Evolutionary conservation across 306 rosid genomes (phyloP).

Genomic region (Psophocarpus tetragonolobus): DNA sequence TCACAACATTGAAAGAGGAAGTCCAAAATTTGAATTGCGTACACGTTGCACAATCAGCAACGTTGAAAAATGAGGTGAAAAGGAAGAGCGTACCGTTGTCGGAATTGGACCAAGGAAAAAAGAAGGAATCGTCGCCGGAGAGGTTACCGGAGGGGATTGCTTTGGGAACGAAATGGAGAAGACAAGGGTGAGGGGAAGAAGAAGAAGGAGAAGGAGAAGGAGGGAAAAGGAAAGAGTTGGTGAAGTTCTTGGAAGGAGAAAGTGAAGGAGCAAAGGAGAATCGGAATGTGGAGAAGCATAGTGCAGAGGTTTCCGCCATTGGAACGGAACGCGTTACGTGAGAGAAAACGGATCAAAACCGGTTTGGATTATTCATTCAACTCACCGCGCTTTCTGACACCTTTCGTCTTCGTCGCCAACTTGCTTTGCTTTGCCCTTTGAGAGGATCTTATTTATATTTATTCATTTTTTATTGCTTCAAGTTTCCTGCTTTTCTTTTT

Average conservation of each 20-base stretch:
- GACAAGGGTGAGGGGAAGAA: constrained; percentile 48
- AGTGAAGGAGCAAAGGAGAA: constrained; percentile 38
- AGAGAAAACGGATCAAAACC: background rate
- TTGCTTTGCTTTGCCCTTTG: background rate
- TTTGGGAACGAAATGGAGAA: constrained; percentile 51
- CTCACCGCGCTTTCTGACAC: constrained; percentile 2
- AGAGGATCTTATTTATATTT: background rate
- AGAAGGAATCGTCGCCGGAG: constrained; percentile 56
- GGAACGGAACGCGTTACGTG: constrained; percentile 28
- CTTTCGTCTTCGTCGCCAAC: background rate
- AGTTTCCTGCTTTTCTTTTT: background rate
- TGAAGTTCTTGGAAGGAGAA: constrained; percentile 36
- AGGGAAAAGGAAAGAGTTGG: constrained; percentile 35
- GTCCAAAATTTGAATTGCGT: background rate
- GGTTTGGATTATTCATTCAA: background rate
- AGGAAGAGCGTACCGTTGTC: constrained; percentile 47
- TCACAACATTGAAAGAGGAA: background rate
- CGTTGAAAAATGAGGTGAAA: background rate
- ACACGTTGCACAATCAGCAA: background rate
- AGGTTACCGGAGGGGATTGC: constrained; percentile 49
- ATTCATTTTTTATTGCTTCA: background rate
- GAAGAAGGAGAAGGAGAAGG: constrained; percentile 39
- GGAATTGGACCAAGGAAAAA: constrained; percentile 76
- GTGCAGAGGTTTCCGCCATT: constrained; percentile 71
- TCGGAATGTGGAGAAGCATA: constrained; percentile 48